Conservation (phyloP, 2,329 filamentous ascomycete genomes). For the Sporothrix mexicana region DNA sequence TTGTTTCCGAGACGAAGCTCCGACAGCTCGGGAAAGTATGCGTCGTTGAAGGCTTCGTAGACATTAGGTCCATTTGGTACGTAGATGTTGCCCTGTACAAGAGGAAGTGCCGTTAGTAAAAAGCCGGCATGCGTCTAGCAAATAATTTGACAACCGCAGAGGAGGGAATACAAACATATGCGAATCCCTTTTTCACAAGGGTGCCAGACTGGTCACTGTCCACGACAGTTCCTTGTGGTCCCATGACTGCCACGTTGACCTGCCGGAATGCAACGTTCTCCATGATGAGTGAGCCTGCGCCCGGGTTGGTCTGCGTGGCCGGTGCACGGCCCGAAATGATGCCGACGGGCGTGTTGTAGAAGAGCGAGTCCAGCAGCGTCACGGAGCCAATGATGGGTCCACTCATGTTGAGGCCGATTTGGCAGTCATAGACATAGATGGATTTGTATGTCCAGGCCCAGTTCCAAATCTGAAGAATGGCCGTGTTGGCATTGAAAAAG, state of each 20-base stretch:
- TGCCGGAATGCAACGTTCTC: constrained; percentile 55
- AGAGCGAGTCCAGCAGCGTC: constrained; percentile 73
- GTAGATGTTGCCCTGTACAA: constrained; percentile 67
- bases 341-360: constrained; percentile 74
- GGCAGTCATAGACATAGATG: constrained; percentile 66
- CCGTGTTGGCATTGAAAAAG: constrained; percentile 68
- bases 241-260: constrained; percentile 51
- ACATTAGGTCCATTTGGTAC: constrained; percentile 51
- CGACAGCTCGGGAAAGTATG: constrained; percentile 54
- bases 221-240: constrained; percentile 55
- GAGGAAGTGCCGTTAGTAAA: not conserved
- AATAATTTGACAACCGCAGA: not conserved
- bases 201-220: constrained; percentile 55
- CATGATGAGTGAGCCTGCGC: constrained; percentile 54
- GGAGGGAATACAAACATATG: constrained; percentile 38
- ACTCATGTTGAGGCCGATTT: constrained; percentile 70
- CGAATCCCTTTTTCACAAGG: constrained; percentile 61
- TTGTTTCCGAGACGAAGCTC: constrained; percentile 59
- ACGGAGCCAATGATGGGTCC: constrained; percentile 76
- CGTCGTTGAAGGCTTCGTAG: constrained; percentile 53
- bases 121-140: not conserved
- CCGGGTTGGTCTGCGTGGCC: constrained; percentile 43
- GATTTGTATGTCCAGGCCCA: constrained; percentile 79
- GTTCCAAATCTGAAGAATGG: constrained; percentile 74
- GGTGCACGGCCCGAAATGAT: constrained; percentile 65